Conservation (phyloP, 441 rosid genomes). For the Populus hybrid region DNA sequence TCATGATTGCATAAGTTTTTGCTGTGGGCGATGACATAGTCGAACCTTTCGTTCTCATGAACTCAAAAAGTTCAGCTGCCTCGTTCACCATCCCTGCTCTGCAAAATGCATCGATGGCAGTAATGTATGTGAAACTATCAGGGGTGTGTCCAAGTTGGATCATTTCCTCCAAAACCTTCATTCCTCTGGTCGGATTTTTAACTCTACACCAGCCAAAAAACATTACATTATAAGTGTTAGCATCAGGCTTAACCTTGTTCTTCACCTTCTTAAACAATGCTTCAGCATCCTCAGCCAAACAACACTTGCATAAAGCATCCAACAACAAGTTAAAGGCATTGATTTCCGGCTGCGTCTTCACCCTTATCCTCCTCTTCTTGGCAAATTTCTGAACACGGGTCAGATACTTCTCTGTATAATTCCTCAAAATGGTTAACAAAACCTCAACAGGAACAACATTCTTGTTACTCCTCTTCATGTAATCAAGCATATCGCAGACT, state of each 20-base stretch:
- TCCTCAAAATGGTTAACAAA: slow-evolving; percentile 54
- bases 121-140: slow-evolving; percentile 76
- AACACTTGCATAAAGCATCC: slow-evolving; percentile 85
- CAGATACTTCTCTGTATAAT: slow-evolving; percentile 68
- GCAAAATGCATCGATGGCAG: slow-evolving; percentile 85
- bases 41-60: slow-evolving; percentile 82
- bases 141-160: slow-evolving; percentile 68
- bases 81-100: slow-evolving; percentile 74
- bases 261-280: slow-evolving; percentile 53
- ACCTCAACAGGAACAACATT: slow-evolving; percentile 54
- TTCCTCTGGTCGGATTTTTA: slow-evolving; percentile 64
- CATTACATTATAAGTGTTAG: slow-evolving; percentile 66
- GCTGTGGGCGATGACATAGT: slow-evolving; percentile 82
- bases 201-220: slow-evolving; percentile 94
- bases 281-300: slow-evolving; percentile 70
- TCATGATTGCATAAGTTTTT: slow-evolving; percentile 70
- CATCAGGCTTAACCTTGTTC: slow-evolving; percentile 55
- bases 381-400: slow-evolving; percentile 87
- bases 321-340: slow-evolving; percentile 81
- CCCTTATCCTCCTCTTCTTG: slow-evolving; percentile 74
- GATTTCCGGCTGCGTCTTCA: slow-evolving; percentile 86
- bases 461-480: slow-evolving; percentile 66
- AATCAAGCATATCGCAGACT: slow-evolving; percentile 75
- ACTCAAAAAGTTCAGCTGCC: slow-evolving; percentile 75
- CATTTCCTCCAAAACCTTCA: slow-evolving; percentile 79